Evolutionary conservation across 2,329 filamentous ascomycete species (phyloP), one percentile per base, ranked within the genome.

Genomic region (Verticillium klebahnii): DNA sequence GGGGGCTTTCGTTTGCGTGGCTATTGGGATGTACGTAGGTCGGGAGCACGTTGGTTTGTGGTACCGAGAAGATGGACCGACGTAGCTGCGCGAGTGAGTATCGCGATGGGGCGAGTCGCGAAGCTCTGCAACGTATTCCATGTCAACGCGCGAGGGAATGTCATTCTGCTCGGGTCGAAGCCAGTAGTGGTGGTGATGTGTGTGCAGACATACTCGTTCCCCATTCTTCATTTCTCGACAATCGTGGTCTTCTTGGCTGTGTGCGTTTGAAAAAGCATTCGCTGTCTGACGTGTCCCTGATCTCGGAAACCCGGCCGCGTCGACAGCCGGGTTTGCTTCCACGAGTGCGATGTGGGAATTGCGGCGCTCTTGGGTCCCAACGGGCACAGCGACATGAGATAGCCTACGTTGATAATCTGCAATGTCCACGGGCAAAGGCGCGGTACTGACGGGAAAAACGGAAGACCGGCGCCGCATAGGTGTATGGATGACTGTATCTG

Each of bases 151-250:
- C 25, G 29, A 25, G 29, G 40, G 56, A 15, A 25, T 11, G 3
- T 29, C 36, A 31, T 31, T 29, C 19, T 56, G 60, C 23, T 62
- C 70, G 40, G 78, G 74, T 61, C 75, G 74, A 65, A 80, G 64
- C 84, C 84, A 86, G 76, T 86, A 87, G 74, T 87, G 84, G 71
- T 87, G 84, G 67, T 87, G 83, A 67, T 87, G 85, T 65, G 80
- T 84, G 70, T 87, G 84, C 62, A 85, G 66, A 67, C 84, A 85
- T 65, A 82, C 68, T 64, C 68, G 40, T 23, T 65, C 67, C 58
- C 66, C 52, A 19, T 15, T 7, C n/a, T 36, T 34, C 2, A 8
- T 11, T n/a, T 12, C 4, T n/a, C 32, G 54, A 14, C 5, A 11
- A n/a, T 23, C n/a, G n/a, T 57, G 15, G 7, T 25, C 32, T 7